These are phyloP conservation scores for Scedosporium apiospermum DNA, from an alignment of 2,329 filamentous ascomycete genomes.

Conservation along the genomic window DNA sequence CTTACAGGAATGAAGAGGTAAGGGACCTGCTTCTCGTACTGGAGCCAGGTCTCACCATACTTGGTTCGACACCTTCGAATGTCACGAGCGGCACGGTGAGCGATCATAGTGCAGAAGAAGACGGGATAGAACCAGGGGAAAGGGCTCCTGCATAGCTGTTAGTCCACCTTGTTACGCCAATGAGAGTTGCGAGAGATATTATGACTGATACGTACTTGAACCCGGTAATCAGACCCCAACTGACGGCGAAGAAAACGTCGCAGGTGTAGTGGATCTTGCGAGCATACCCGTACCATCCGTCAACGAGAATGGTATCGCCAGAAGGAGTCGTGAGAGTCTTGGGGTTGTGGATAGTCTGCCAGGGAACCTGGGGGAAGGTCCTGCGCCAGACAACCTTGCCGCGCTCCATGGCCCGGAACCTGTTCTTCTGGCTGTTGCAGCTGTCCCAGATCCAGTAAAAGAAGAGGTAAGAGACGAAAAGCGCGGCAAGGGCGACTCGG, in stretches of 20 bases:
- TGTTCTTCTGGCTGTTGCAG: constrained; percentile 88
- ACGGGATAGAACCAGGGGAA: constrained; percentile 88
- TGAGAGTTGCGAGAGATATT: background rate
- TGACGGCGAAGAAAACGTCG: constrained; percentile 38
- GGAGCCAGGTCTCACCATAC: constrained; percentile 73
- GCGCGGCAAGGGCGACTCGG: constrained; percentile 50
- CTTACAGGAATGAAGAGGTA: constrained; percentile 71
- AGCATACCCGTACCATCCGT: constrained; percentile 75
- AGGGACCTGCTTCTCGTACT: constrained; percentile 70
- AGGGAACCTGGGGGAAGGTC: constrained; percentile 85
- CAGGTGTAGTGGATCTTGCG: constrained; percentile 51
- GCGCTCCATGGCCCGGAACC: constrained; percentile 72
- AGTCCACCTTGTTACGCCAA: constrained; percentile 1
- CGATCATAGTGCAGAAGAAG: constrained; percentile 76
- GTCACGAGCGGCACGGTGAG: constrained; percentile 67
- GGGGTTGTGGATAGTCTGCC: constrained; percentile 74
- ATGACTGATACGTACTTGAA: constrained; percentile 24
- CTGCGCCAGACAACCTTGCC: constrained; percentile 62
- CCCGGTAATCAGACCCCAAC: constrained; percentile 42
- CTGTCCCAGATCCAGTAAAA: constrained; percentile 92
- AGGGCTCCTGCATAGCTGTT: constrained; percentile 39
- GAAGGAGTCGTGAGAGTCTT: constrained; percentile 63
- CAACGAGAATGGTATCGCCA: constrained; percentile 68
- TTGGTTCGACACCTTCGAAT: constrained; percentile 67
- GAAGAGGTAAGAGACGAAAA: constrained; percentile 67